phyloP scores from a whole-genome alignment of 495 filamentous ascomycete species.

The Aspergillus campestris region DNA sequence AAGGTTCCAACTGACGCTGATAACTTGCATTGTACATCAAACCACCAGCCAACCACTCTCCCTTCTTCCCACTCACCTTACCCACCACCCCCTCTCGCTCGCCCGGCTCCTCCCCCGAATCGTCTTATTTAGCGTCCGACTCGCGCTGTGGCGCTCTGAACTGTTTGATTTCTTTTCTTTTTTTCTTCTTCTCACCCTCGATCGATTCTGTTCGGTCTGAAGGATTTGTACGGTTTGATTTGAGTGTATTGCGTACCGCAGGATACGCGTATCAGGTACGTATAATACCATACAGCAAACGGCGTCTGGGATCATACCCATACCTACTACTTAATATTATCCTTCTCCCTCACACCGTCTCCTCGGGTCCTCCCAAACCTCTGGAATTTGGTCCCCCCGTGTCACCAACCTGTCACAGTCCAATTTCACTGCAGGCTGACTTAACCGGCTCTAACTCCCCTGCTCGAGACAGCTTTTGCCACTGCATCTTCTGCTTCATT shows the following conservation, averaged over 20 bases:
- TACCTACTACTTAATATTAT: constrained; percentile 7
- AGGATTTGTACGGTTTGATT: no score
- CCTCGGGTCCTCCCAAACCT: constrained; percentile 18
- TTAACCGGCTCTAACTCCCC: no score
- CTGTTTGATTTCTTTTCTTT: constrained; percentile 1
- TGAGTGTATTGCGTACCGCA: no score
- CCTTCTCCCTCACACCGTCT: constrained; percentile 16
- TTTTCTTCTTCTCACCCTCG: background rate
- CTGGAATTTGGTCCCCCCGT: constrained; percentile 19
- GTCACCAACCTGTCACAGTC: constrained; percentile 8
- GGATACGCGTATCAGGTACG: no score
- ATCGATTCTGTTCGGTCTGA: background rate
- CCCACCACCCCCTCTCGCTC: constrained; percentile 8
- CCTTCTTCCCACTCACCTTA: constrained; percentile 1
- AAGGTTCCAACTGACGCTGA: no score
- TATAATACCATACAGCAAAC: no score
- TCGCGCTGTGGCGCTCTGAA: constrained; percentile 3
- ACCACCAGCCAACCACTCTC: no score
- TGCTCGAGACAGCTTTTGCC: no score
- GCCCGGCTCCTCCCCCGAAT: constrained; percentile 8
- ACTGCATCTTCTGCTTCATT: no score
- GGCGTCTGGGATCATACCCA: background rate
- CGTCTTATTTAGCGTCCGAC: constrained; percentile 14
- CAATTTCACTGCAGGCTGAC: no score
- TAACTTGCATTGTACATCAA: no score